Percentiles rank a stretch among this genome's conserved stretches.
These are phyloP conservation scores for Solanum piurae DNA, from an alignment of 257 asterid genomes.

Conservation along the genomic window DNA sequence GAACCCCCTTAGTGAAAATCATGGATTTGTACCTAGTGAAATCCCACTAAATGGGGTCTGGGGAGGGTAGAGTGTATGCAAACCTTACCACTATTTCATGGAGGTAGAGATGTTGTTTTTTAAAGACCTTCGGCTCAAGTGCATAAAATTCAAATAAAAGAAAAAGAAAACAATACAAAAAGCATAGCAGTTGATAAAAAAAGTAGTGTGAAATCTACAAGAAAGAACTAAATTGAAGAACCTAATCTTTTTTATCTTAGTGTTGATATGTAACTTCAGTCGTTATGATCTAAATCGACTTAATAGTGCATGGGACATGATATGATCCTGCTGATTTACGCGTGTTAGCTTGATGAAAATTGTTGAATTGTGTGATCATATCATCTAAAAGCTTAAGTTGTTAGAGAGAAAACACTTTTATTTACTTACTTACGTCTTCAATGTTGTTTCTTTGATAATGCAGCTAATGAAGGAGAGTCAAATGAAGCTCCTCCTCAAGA, in stretches of 20 bases:
- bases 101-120: background rate
- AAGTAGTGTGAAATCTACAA: background rate
- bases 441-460: background rate
- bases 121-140: background rate
- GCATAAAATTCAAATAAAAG: too few species aligned
- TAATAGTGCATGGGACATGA: background rate
- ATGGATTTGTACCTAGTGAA: background rate
- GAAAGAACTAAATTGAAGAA: background rate
- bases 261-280: background rate
- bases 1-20: background rate
- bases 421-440: background rate
- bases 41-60: background rate
- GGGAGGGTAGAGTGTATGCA: background rate
- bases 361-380: background rate
- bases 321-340: background rate
- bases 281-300: background rate
- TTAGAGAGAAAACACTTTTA: background rate
- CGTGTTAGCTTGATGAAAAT: background rate
- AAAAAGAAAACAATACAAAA: background rate
- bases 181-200: too few species aligned
- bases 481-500: constrained; percentile 43
- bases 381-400: background rate
- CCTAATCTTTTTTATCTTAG: background rate
- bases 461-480: constrained; percentile 60
- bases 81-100: background rate